Conservation (phyloP, 108 stramenopile genomes). For the Skeletonema costatum region DNA sequence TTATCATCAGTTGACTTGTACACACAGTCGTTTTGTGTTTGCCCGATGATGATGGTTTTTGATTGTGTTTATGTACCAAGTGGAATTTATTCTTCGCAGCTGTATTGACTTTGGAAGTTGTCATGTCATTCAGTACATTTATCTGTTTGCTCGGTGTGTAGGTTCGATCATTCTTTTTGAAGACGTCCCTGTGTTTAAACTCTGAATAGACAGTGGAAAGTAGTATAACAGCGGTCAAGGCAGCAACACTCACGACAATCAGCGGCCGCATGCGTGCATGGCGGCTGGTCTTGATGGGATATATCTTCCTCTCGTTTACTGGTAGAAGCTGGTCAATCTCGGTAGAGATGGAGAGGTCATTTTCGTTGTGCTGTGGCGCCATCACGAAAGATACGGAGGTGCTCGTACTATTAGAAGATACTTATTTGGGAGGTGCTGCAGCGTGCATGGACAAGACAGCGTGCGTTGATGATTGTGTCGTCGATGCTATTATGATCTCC, state of each 20-base stretch:
- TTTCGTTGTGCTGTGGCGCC: not conserved
- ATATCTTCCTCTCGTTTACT: not conserved
- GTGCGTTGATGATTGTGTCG: no score
- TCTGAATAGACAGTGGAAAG: not conserved
- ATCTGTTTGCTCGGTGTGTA: not conserved
- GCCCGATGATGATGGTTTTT: not conserved
- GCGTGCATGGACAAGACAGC: no score
- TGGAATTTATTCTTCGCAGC: not conserved
- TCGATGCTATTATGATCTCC: no score
- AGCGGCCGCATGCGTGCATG: not conserved
- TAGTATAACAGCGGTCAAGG: not conserved
- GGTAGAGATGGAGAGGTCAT: not conserved
- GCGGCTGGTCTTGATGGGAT: not conserved
- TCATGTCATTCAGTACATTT: not conserved
- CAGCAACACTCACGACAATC: conserved; percentile 6
- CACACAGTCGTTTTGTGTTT: conserved; percentile 7
- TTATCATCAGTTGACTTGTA: conserved; percentile 39
- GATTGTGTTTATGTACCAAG: not conserved
- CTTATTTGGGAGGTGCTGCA: no score
- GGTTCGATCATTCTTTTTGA: not conserved
- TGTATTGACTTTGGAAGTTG: not conserved
- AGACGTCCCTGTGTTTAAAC: not conserved
- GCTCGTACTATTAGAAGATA: not conserved
- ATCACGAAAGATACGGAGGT: not conserved
- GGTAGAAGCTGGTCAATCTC: conserved; percentile 25